Conservation (phyloP, 495 filamentous ascomycete species). For the Penicillium subrubescens region DNA sequence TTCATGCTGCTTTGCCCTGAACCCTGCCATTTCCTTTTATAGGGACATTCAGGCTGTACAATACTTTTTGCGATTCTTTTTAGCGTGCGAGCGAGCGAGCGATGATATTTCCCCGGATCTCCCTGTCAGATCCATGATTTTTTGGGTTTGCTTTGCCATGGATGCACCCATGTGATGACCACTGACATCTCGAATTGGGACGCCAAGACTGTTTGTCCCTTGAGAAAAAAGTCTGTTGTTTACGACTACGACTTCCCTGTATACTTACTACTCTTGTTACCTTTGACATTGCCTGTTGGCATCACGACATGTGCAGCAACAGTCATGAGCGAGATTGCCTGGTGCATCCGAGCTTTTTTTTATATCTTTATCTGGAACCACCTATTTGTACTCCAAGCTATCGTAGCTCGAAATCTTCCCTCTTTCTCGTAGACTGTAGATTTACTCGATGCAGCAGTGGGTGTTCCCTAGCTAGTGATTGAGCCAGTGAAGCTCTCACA, state of each 20-base stretch:
- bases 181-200: slow-evolving; percentile 9
- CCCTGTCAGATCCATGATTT: background rate
- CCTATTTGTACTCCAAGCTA: background rate
- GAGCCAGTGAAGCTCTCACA: too few species aligned
- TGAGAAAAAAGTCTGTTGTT: slow-evolving; percentile 2
- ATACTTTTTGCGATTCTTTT: slow-evolving; percentile 1
- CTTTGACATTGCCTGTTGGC: slow-evolving; percentile 7
- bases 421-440: background rate
- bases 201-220: background rate
- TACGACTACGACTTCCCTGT: slow-evolving; percentile 3
- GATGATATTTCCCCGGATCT: background rate
- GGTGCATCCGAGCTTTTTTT: background rate
- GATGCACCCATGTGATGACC: slow-evolving; percentile 8
- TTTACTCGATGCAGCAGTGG: background rate
- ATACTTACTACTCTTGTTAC: background rate
- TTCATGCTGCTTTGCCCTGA: background rate
- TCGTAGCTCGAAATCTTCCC: background rate
- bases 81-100: slow-evolving; percentile 19
- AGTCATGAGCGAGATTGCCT: background rate
- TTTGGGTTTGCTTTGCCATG: slow-evolving; percentile 11
- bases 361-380: background rate
- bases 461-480: too few species aligned
- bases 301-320: slow-evolving; percentile 9
- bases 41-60: slow-evolving; percentile 12
- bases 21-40: slow-evolving; percentile 10